These are phyloP conservation scores for Penicillium parvum DNA, from an alignment of 495 filamentous ascomycete genomes.

Conservation along the genomic window DNA sequence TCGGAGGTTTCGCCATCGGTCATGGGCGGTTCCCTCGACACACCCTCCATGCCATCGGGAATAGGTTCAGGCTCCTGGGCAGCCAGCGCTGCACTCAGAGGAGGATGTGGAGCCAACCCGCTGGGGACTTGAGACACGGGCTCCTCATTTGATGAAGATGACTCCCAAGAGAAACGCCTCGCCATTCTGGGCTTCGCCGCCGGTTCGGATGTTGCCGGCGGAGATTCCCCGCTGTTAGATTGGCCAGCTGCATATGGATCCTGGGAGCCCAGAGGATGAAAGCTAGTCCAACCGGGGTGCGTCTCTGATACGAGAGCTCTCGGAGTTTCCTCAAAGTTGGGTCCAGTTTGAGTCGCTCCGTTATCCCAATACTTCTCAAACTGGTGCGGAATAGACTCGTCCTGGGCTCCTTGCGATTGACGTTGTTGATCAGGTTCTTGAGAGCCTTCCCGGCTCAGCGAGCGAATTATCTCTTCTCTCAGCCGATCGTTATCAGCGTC, in stretches of 20 bases:
- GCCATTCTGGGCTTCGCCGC: slow-evolving; percentile 24
- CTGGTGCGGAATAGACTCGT: slow-evolving; percentile 51
- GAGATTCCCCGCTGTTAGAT: slow-evolving; percentile 2
- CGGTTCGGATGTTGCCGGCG: slow-evolving; percentile 2
- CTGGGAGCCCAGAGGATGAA: slow-evolving; percentile 13
- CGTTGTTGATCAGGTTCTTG: slow-evolving; percentile 30
- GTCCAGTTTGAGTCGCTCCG: slow-evolving; percentile 16
- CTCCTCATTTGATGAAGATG: slow-evolving; percentile 21
- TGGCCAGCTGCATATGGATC: slow-evolving; percentile 17
- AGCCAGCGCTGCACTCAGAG: slow-evolving; percentile 5
- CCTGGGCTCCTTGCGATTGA: slow-evolving; percentile 27
- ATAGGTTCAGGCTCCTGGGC: slow-evolving; percentile 14
- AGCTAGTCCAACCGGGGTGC: slow-evolving; percentile 13
- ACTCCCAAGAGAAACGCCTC: slow-evolving; percentile 44
- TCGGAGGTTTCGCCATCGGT: slow-evolving; percentile 13
- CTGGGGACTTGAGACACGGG: slow-evolving; percentile 12
- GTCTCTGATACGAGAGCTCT: slow-evolving; percentile 13
- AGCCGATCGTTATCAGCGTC: slow-evolving; percentile 73
- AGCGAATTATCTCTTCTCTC: slow-evolving; percentile 75
- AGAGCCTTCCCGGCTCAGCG: slow-evolving; percentile 54
- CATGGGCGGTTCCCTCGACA: slow-evolving; percentile 18
- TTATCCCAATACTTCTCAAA: slow-evolving; percentile 61
- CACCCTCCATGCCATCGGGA: slow-evolving; percentile 4
- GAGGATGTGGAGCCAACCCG: slow-evolving; percentile 5
- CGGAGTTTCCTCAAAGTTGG: slow-evolving; percentile 8